These are phyloP conservation scores for Aethionema arabicum DNA, from an alignment of 345 rosid species.

Conservation along the genomic window DNA sequence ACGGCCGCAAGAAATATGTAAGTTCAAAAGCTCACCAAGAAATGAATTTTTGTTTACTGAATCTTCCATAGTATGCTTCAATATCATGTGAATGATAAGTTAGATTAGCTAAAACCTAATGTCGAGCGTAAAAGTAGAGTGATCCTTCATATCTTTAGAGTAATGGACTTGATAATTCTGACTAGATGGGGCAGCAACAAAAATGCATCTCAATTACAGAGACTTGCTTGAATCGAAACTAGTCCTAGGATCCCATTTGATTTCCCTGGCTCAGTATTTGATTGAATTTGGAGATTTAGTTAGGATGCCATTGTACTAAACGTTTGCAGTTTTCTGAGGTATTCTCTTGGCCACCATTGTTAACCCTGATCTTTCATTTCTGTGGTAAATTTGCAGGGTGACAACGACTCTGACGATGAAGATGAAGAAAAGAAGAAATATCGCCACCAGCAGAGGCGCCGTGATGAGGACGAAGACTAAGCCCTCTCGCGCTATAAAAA, in stretches of 20 bases:
- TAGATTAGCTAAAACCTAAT: neutral
- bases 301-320: neutral
- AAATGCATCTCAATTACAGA: too few species aligned
- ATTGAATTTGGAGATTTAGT: neutral
- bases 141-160: conserved; percentile 11
- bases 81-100: neutral
- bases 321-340: neutral
- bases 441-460: conserved; percentile 54
- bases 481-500: conserved; percentile 5
- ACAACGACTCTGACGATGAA: conserved; percentile 44
- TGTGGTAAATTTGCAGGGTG: conserved; percentile 50
- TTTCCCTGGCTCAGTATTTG: neutral
- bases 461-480: conserved; percentile 55
- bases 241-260: neutral
- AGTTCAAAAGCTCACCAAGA: conserved; percentile 24
- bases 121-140: conserved; percentile 10
- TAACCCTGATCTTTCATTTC: conserved; percentile 2
- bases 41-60: neutral
- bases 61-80: neutral
- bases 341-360: neutral
- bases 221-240: neutral
- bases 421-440: conserved; percentile 53
- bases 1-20: conserved; percentile 90
- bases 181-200: neutral
- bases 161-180: neutral